A percentile compares a stretch with the other conserved stretches of the same genome.
Conservation (phyloP, 257 asterid species). For the Primulina huaijiensis region DNA sequence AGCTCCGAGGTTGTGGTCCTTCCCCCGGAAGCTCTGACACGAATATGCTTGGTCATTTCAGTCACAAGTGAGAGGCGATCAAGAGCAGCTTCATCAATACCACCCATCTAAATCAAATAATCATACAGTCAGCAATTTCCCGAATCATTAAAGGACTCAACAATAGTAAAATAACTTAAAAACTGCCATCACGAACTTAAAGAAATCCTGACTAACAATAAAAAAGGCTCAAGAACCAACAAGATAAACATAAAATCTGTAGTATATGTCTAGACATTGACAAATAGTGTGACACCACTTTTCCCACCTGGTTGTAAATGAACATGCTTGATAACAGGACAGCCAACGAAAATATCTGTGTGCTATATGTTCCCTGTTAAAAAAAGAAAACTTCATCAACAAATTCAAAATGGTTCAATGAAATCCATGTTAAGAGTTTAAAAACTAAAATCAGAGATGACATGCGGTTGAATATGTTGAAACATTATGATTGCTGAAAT, state of each 20-base stretch:
- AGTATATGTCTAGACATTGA: not conserved
- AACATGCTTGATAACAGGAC: slow-evolving; percentile 97
- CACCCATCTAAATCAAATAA: slow-evolving; percentile 81
- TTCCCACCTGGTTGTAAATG: slow-evolving; percentile 84
- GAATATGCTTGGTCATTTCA: slow-evolving; percentile 98
- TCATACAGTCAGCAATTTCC: slow-evolving; percentile 13
- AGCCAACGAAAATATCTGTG: slow-evolving; percentile 94
- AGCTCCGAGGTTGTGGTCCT: slow-evolving; percentile 83
- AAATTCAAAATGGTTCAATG: slow-evolving; percentile 10
- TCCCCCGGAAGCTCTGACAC: slow-evolving; percentile 91
- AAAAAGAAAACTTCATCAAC: slow-evolving; percentile 15
- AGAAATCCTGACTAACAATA: not conserved
- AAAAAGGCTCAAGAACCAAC: not conserved
- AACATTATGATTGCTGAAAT: not conserved
- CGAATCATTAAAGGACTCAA: slow-evolving; percentile 6
- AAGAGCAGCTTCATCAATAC: slow-evolving; percentile 97
- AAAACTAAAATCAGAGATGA: not conserved
- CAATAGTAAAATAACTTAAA: not conserved
- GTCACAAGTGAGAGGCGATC: slow-evolving; percentile 98
- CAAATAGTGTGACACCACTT: not conserved
- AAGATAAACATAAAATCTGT: not conserved
- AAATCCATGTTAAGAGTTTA: not conserved
- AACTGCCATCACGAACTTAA: slow-evolving; percentile 10
- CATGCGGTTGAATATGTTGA: slow-evolving; percentile 13
- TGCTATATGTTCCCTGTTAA: slow-evolving; percentile 95